Percentiles rank a stretch among this genome's conserved stretches.
phyloP scores from a whole-genome alignment of 169 alveolate species.

The Plasmodium vivax region DNA sequence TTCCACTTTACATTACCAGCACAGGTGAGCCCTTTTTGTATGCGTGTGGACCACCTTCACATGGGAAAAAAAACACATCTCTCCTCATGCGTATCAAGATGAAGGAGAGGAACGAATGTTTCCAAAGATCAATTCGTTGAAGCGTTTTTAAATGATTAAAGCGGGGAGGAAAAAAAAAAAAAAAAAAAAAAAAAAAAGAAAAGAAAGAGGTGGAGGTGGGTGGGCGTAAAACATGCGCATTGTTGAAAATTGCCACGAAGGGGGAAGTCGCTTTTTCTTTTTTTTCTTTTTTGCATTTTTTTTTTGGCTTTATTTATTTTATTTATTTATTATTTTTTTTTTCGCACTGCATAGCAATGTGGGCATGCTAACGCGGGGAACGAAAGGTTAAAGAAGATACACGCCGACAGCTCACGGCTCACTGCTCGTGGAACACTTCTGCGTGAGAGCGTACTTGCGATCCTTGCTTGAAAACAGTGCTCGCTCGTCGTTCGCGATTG shows the following conservation, averaged over 20 bases:
- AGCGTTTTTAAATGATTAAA: neutral
- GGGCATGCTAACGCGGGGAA: neutral
- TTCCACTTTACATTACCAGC: neutral
- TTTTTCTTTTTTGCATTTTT: neutral
- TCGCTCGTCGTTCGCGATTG: neutral
- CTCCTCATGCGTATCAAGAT: neutral
- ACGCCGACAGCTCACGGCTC: neutral
- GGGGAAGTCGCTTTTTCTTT: neutral
- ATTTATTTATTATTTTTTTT: neutral
- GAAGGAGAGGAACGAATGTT: neutral
- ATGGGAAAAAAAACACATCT: neutral
- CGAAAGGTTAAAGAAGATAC: neutral
- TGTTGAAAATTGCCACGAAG: neutral
- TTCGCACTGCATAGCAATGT: neutral
- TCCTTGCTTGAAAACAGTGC: neutral
- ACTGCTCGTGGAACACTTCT: neutral
- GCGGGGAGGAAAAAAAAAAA: neutral
- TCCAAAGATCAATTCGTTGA: neutral
- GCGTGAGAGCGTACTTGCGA: neutral
- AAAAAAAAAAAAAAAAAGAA: too few relatives aligned
- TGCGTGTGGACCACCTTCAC: neutral
- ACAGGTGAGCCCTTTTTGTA: neutral
- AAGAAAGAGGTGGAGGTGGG: neutral
- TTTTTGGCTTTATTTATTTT: neutral
- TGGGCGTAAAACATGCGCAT: neutral